phyloP scores from a whole-genome alignment of 495 filamentous ascomycete species.

The Wilcoxina mikolae region DNA sequence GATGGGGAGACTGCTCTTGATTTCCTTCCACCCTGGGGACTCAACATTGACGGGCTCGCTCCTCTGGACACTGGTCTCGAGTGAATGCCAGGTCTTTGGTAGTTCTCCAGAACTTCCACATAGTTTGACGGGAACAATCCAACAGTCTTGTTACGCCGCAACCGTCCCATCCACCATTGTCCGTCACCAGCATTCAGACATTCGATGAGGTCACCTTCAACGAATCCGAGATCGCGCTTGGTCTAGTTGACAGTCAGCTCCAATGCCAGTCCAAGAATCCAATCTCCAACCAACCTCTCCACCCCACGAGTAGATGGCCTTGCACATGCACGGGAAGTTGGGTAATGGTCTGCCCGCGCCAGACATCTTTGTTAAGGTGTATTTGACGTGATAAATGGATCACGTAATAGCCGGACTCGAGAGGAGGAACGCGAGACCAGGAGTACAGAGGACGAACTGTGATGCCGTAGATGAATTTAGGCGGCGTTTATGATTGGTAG shows the following conservation, averaged over 20 bases:
- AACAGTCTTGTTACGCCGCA: slow-evolving; percentile 74
- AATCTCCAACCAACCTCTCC: slow-evolving; percentile 50
- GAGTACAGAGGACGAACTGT: too few species aligned
- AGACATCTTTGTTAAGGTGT: slow-evolving; percentile 36
- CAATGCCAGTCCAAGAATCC: slow-evolving; percentile 4
- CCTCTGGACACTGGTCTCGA: neutral
- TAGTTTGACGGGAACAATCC: slow-evolving; percentile 96
- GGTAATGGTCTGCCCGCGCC: slow-evolving; percentile 54
- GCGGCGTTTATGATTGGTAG: neutral
- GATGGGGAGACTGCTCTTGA: slow-evolving; percentile 16
- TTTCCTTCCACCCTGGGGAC: neutral
- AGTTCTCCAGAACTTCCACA: slow-evolving; percentile 56
- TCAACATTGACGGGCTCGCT: neutral
- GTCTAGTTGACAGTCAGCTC: slow-evolving; percentile 37
- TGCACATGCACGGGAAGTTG: slow-evolving; percentile 88
- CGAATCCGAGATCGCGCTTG: slow-evolving; percentile 84
- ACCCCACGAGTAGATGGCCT: slow-evolving; percentile 91
- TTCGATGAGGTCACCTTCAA: slow-evolving; percentile 96
- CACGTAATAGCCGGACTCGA: too few species aligned
- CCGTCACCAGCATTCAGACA: slow-evolving; percentile 95
- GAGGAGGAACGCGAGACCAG: too few species aligned
- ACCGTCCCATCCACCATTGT: slow-evolving; percentile 90
- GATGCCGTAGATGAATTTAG: too few species aligned
- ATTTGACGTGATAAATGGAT: neutral
- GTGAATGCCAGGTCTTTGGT: neutral